Conservation (phyloP, 345 rosid species). For the Aegle marmelos region DNA sequence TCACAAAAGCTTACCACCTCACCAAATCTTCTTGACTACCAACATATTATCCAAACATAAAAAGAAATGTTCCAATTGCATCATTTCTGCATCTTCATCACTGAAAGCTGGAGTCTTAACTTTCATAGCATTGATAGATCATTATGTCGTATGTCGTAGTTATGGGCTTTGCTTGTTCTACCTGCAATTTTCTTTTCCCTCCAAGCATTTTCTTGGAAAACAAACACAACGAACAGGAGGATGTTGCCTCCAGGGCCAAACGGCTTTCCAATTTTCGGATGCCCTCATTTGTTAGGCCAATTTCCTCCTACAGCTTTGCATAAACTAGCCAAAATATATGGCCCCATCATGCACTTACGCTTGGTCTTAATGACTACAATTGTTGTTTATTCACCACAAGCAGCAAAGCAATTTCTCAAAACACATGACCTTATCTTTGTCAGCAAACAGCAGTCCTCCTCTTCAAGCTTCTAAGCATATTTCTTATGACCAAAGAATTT, state of each 20-base stretch:
- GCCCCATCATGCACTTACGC: constrained; percentile 30
- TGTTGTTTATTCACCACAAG: constrained; percentile 28
- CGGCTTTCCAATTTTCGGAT: neutral
- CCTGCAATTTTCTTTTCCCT: neutral
- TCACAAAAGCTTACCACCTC: constrained; percentile 1
- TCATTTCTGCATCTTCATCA: neutral
- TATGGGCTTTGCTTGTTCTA: neutral
- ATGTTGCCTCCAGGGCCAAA: constrained; percentile 28
- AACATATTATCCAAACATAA: constrained; percentile 9
- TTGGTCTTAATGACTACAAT: neutral
- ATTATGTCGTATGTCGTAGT: neutral
- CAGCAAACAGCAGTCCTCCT: too few relatives aligned
- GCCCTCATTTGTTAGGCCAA: neutral
- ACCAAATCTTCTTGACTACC: too few relatives aligned
- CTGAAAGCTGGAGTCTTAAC: neutral
- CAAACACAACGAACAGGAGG: neutral
- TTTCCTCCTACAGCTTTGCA: neutral
- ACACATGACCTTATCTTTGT: neutral
- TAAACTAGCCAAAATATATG: constrained; percentile 12
- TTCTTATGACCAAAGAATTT: too few relatives aligned
- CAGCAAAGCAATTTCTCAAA: constrained; percentile 31
- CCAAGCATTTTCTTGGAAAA: neutral
- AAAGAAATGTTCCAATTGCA: constrained; percentile 22
- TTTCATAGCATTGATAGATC: neutral
- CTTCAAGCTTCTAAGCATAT: too few relatives aligned